A percentile compares a stretch with the other conserved stretches of the same genome.
Evolutionary conservation across 148 eudicot species (phyloP).

Genomic region (Amaranthus hypochondriacus): DNA sequence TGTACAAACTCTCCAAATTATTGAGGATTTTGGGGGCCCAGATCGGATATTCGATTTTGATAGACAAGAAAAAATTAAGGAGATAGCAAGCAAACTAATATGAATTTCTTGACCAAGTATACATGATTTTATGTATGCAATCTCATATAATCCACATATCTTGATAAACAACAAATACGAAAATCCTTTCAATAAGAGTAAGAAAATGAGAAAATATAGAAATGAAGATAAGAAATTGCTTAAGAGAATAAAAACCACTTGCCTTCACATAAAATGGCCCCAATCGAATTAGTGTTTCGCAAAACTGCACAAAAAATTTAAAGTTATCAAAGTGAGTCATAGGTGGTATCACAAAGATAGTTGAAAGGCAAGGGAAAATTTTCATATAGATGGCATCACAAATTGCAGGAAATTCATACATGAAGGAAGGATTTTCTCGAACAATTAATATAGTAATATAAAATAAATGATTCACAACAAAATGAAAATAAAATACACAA

Average conservation of each 20-base stretch:
- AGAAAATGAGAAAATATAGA: neutral
- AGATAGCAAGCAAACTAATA: no score
- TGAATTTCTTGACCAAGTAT: no score
- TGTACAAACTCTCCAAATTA: no score
- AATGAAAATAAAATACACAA: neutral
- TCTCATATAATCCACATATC: neutral
- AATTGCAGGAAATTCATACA: neutral
- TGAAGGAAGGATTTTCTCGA: neutral
- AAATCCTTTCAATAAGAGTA: neutral
- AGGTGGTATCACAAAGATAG: neutral
- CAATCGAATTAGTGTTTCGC: constrained; percentile 77
- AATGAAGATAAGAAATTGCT: neutral
- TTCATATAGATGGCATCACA: constrained; percentile 2
- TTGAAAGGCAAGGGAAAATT: neutral
- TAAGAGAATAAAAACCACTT: constrained; percentile 27
- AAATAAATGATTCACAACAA: neutral
- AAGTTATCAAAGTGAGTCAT: constrained; percentile 8
- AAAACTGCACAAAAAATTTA: constrained; percentile 60
- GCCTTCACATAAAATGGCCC: constrained; percentile 96
- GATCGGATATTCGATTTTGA: no score
- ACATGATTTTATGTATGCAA: neutral
- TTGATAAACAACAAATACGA: neutral
- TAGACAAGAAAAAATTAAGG: no score
- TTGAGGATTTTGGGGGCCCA: no score
- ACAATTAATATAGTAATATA: neutral